Percentiles rank a stretch among this genome's conserved stretches.
These are phyloP conservation scores for Daedaleopsis sinensis DNA, from an alignment of 768 basidiomycete species.

Conservation along the genomic window DNA sequence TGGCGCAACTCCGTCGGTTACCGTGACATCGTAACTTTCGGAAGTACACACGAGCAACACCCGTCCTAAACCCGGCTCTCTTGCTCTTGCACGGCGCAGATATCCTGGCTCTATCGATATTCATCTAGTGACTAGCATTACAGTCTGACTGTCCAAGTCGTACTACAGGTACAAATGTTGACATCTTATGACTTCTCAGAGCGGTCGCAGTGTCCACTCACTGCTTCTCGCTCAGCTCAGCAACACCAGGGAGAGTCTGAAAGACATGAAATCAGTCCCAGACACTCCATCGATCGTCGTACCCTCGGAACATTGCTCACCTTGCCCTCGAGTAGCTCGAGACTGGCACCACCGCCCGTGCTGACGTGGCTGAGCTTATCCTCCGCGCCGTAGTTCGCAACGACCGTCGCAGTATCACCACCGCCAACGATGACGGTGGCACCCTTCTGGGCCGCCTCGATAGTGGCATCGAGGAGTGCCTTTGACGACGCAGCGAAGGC, in stretches of 20 bases:
- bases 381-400: constrained; percentile 83
- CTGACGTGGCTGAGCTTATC: constrained; percentile 94
- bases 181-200: constrained; percentile 8
- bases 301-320: constrained; percentile 41
- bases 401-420: constrained; percentile 95
- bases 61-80: no score
- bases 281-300: not conserved
- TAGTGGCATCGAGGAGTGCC: constrained; percentile 79
- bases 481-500: constrained; percentile 87
- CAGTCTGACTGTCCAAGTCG: constrained; percentile 18
- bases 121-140: constrained; percentile 12
- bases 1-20: no score
- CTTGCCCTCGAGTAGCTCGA: constrained; percentile 98
- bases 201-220: constrained; percentile 22
- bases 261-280: constrained; percentile 21
- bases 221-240: constrained; percentile 83
- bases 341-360: constrained; percentile 91
- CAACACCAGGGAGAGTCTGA: constrained; percentile 88
- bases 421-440: constrained; percentile 95
- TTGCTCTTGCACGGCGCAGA: no score
- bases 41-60: no score
- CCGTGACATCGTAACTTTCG: no score
- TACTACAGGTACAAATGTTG: constrained; percentile 20
- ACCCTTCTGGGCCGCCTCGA: constrained; percentile 85
- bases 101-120: not conserved